These are phyloP conservation scores for Heliamphora pulchella DNA, from an alignment of 179 eudicot genomes.

Conservation along the genomic window DNA sequence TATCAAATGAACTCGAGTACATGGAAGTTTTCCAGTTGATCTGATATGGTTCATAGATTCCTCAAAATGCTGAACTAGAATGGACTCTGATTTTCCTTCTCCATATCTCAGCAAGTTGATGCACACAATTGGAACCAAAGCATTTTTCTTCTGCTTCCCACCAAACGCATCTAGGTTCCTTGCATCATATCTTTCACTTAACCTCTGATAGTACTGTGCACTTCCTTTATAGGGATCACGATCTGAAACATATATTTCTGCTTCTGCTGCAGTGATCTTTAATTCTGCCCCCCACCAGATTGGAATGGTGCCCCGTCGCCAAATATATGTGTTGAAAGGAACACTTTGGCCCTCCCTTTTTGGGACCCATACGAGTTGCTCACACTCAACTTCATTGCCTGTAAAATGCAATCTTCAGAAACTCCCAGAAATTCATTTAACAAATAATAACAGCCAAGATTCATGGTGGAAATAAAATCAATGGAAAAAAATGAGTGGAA, in stretches of 20 bases:
- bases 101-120: constrained; percentile 79
- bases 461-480: not conserved
- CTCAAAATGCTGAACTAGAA: constrained; percentile 89
- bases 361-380: constrained; percentile 96
- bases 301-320: constrained; percentile 94
- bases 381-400: constrained; percentile 99
- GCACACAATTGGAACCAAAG: constrained; percentile 77
- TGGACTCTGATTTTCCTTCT: constrained; percentile 86
- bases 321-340: constrained; percentile 79
- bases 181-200: constrained; percentile 76
- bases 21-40: constrained; percentile 70
- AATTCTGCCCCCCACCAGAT: constrained; percentile 99
- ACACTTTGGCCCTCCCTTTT: constrained; percentile 65
- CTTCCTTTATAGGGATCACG: constrained; percentile 93
- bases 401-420: constrained; percentile 20
- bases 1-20: constrained; percentile 59
- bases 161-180: constrained; percentile 43
- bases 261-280: constrained; percentile 89
- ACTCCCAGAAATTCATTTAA: constrained; percentile 15
- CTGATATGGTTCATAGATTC: constrained; percentile 66
- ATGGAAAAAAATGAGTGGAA: not conserved
- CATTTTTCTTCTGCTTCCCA: constrained; percentile 58
- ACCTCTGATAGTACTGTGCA: constrained; percentile 73
- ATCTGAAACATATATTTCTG: constrained; percentile 88
- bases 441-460: constrained; percentile 15